Evolutionary conservation across 192 early-diverging fungal species (phyloP).

Genomic region (Pilobolus umbonatus): DNA sequence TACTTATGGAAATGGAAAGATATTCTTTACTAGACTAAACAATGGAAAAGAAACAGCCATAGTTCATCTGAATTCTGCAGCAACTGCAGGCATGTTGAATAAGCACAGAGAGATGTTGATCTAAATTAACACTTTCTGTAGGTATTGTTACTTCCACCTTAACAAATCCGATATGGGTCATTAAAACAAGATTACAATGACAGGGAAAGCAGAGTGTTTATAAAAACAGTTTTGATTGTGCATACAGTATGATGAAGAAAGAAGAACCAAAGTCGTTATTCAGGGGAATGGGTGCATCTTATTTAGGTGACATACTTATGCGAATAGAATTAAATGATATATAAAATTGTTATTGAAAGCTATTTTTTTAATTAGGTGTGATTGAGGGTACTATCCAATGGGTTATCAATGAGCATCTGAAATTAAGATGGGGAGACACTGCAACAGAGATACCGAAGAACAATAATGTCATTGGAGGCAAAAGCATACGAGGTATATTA

Average conservation of each 20-base stretch:
- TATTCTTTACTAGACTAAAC: conserved; percentile 68
- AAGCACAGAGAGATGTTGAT: background rate
- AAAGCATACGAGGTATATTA: conserved; percentile 18
- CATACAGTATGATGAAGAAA: conserved; percentile 56
- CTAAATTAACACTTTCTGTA: too few species aligned
- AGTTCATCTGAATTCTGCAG: conserved; percentile 71
- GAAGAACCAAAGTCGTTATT: conserved; percentile 84
- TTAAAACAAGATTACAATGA: conserved; percentile 94
- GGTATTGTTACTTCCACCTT: conserved; percentile 64
- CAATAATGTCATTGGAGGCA: conserved; percentile 11
- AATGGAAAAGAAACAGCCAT: conserved; percentile 69
- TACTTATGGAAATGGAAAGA: conserved; percentile 88
- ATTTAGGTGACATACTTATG: too few species aligned
- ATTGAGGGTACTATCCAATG: conserved; percentile 92
- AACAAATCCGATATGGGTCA: conserved; percentile 95
- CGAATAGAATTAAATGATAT: background rate
- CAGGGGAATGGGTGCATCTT: conserved; percentile 85
- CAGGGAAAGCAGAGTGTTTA: conserved; percentile 54
- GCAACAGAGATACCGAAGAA: background rate
- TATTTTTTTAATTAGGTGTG: too few species aligned
- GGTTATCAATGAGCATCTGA: conserved; percentile 92
- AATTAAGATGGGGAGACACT: conserved; percentile 37
- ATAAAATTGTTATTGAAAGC: background rate
- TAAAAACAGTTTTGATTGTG: conserved; percentile 74
- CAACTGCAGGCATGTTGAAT: conserved; percentile 24